Conservation (phyloP, 176 grass and related monocot species). For the Aegilops speltoides region DNA sequence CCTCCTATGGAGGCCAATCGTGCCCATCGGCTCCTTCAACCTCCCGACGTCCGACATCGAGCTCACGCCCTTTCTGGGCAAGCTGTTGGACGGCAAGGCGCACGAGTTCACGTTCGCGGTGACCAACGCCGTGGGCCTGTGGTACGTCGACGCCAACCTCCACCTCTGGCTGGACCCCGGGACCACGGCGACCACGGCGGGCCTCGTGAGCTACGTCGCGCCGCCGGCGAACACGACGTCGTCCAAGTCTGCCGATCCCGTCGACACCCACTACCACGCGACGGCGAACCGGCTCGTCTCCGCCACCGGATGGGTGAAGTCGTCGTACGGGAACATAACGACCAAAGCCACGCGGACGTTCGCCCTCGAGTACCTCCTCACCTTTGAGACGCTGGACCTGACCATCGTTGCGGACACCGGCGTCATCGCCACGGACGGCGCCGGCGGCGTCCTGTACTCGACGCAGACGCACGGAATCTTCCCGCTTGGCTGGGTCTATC, state of each 20-base stretch:
- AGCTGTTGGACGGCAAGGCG: constrained; percentile 48
- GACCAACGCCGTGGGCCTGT: constrained; percentile 52
- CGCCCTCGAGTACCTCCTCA: constrained; percentile 45
- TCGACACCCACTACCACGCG: constrained; percentile 5
- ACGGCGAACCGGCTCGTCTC: constrained; percentile 56
- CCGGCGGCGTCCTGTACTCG: not conserved
- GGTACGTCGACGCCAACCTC: constrained; percentile 27
- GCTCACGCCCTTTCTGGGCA: constrained; percentile 76
- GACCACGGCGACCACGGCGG: constrained; percentile 37
- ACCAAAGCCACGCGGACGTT: constrained; percentile 58
- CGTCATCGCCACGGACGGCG: not conserved
- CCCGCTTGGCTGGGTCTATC: constrained; percentile 43
- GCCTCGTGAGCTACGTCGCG: constrained; percentile 44
- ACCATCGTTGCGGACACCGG: constrained; percentile 42
- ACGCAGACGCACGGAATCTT: constrained; percentile 49
- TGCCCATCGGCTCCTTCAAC: constrained; percentile 50
- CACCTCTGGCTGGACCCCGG: not conserved
- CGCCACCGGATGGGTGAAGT: constrained; percentile 59
- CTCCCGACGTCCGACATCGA: constrained; percentile 56
- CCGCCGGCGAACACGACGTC: constrained; percentile 27
- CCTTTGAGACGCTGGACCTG: constrained; percentile 57
- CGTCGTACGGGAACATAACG: constrained; percentile 72
- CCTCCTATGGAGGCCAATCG: constrained; percentile 81
- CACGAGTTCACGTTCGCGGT: constrained; percentile 73
- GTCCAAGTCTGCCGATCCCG: not conserved